Conservation (phyloP, 2,329 filamentous ascomycete species). For the Pseudogymnoascus destructans region DNA sequence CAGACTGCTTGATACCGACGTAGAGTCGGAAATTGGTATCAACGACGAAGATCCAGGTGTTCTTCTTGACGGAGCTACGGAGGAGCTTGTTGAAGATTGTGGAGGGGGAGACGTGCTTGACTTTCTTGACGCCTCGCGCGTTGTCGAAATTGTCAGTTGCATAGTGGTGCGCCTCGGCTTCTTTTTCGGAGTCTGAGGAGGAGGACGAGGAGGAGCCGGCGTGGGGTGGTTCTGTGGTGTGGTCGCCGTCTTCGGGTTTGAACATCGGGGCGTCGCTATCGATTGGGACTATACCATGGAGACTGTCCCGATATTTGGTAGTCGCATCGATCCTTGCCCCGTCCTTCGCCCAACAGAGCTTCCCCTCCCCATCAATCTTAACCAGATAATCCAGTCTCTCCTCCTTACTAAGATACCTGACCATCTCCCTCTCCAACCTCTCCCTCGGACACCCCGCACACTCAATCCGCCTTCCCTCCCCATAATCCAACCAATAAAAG, state of each 20-base stretch:
- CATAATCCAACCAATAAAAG: slow-evolving; percentile 86
- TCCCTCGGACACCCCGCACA: slow-evolving; percentile 60
- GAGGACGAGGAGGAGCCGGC: slow-evolving; percentile 22
- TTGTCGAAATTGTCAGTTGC: slow-evolving; percentile 49
- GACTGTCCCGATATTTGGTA: slow-evolving; percentile 62
- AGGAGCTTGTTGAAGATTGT: slow-evolving; percentile 68
- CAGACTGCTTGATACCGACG: slow-evolving; percentile 78
- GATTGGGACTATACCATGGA: slow-evolving; percentile 55
- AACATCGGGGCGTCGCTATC: slow-evolving; percentile 48
- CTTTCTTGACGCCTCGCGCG: slow-evolving; percentile 45
- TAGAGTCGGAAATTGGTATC: slow-evolving; percentile 78
- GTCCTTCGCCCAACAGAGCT: slow-evolving; percentile 81
- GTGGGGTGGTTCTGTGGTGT: not conserved
- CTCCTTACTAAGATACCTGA: slow-evolving; percentile 72
- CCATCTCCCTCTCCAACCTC: slow-evolving; percentile 61
- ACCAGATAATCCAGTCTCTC: slow-evolving; percentile 74
- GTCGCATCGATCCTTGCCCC: slow-evolving; percentile 64
- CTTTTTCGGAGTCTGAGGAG: slow-evolving; percentile 24
- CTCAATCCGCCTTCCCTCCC: slow-evolving; percentile 58
- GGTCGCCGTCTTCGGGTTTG: slow-evolving; percentile 3
- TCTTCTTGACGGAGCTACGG: slow-evolving; percentile 66
- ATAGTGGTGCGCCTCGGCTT: slow-evolving; percentile 49
- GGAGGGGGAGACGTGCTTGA: slow-evolving; percentile 55
- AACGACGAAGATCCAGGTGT: slow-evolving; percentile 88
- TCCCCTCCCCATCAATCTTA: slow-evolving; percentile 57